Evolutionary conservation across 148 eudicot genomes (phyloP).

Genomic region (Talinum fruticosum): DNA sequence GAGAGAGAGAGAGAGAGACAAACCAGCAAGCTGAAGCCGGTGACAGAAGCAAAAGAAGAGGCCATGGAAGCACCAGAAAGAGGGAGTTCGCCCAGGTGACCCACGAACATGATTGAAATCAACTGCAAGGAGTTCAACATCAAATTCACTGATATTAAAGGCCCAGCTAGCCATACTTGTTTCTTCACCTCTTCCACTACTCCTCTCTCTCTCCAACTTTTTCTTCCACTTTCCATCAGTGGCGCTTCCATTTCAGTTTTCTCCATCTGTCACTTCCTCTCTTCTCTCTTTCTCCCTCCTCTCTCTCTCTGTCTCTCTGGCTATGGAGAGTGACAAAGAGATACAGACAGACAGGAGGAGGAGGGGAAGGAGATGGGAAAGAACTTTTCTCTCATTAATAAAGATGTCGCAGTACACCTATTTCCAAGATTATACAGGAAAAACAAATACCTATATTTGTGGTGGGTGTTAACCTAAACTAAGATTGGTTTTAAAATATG

Average conservation of each 20-base stretch:
- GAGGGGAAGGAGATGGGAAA: neutral
- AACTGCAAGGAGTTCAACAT: slow-evolving; percentile 26
- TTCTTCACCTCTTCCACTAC: slow-evolving; percentile 25
- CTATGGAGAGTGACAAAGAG: neutral
- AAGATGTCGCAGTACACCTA: too few species aligned
- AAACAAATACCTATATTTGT: too few species aligned
- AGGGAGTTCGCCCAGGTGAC: slow-evolving; percentile 33
- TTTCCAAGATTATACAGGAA: too few species aligned
- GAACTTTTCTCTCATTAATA: too few species aligned
- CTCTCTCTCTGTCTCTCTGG: neutral
- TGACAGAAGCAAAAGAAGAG: slow-evolving; percentile 33
- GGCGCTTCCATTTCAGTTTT: neutral
- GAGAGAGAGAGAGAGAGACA: neutral
- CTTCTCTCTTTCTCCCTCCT: neutral
- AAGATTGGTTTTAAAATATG: too few species aligned
- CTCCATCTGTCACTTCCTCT: neutral
- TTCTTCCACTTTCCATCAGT: neutral
- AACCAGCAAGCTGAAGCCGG: slow-evolving; percentile 31
- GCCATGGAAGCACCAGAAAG: slow-evolving; percentile 37
- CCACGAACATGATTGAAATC: slow-evolving; percentile 32
- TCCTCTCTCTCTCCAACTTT: neutral
- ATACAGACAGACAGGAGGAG: neutral
- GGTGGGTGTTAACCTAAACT: too few species aligned
- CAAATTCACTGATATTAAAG: slow-evolving; percentile 23
- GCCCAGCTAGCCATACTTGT: slow-evolving; percentile 30